Conservation (phyloP, 164 flowering plant genomes). For the Vitis cinerea region DNA sequence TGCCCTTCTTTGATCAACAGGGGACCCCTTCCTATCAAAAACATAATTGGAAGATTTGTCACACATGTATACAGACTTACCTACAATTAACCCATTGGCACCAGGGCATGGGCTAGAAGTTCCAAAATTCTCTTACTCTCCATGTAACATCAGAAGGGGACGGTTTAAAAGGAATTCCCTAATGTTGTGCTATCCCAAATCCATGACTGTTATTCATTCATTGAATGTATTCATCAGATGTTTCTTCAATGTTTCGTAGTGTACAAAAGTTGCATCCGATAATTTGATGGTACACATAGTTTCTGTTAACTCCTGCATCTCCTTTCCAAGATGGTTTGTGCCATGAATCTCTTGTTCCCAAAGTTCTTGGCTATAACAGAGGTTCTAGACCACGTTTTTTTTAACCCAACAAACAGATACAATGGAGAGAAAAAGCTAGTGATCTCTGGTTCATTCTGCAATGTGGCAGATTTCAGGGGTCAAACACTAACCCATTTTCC, state of each 20-base stretch:
- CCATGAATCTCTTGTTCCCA: too few relatives aligned
- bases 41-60: conserved; percentile 45
- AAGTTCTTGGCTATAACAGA: too few relatives aligned
- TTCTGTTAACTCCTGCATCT: too few relatives aligned
- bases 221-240: too few relatives aligned
- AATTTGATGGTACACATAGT: too few relatives aligned
- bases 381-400: too few relatives aligned
- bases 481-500: too few relatives aligned
- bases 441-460: neutral
- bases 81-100: neutral
- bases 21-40: conserved; percentile 53
- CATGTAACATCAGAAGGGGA: neutral
- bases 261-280: too few relatives aligned
- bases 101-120: neutral
- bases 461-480: neutral
- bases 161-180: neutral
- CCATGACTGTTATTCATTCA: too few relatives aligned
- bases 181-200: neutral
- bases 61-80: conserved; percentile 22
- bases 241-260: too few relatives aligned
- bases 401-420: neutral
- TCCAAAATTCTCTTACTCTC: too few relatives aligned
- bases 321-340: too few relatives aligned
- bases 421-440: neutral
- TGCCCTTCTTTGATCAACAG: conserved; percentile 19